Evolutionary conservation across 2,329 filamentous ascomycete genomes (phyloP), one percentile per base, ranked within the genome.

Genomic region (Gaeumannomyces tritici): DNA sequence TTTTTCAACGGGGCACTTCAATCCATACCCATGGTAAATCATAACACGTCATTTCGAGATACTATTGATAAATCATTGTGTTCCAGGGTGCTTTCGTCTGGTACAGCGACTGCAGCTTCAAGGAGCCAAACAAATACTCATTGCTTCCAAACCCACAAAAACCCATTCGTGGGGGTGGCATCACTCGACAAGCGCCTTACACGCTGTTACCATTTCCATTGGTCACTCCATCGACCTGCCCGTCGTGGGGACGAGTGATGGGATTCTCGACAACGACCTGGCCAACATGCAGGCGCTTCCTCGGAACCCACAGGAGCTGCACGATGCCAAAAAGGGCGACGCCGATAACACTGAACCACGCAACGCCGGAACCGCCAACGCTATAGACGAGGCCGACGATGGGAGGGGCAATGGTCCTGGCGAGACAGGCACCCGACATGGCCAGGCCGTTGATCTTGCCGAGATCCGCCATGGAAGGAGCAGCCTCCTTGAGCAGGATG

Each of bases 401-500:
- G 9, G 59, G 59, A 18, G 59, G 29, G 35, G 59, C 35, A 26
- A 60, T 55, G 26, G 42, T 60, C 26, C 59, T 21, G 6, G 35
- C 35, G 27, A 31, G 7, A 51, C 35, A 54, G 15, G 59, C 59
- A 26, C 35, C 59, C 15, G 35, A 54, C 59, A 54, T 54, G 3
- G 59, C 59, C 26, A 60, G 59, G 31, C 59, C 59, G 59, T 60
- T 60, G 42, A 60, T 51, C 59, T 54, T 54, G 15, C 59, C 59
- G 13, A 60, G 59, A 4, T 28, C 59, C 15, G 59, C 47, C 15
- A n/a, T 21, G 7, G 35, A 54, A 3, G 59, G 59, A 4, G 59
- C 47, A 12, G 59, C 59, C 18, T 60, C 42, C 42, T 60, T 60
- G 15, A 60, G 35, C 9, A 60, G 59, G 42, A 60, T 60, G 2